Percentiles rank a stretch among this genome's conserved stretches.
Conservation (phyloP, 768 basidiomycete genomes). For the Macrocybe gigantea region DNA sequence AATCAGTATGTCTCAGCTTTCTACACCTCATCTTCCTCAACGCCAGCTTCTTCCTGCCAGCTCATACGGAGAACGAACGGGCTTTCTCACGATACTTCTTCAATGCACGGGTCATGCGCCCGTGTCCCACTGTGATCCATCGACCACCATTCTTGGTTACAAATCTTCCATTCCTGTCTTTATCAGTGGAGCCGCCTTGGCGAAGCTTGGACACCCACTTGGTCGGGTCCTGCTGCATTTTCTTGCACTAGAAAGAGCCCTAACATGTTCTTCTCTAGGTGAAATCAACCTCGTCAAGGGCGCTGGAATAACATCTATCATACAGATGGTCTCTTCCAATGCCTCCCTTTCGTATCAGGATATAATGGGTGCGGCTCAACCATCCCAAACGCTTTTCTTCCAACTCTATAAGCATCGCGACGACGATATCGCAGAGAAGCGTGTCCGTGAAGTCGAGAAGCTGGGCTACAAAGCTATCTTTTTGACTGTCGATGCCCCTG, state of each 20-base stretch:
- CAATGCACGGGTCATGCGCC: constrained; percentile 72
- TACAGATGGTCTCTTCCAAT: constrained; percentile 84
- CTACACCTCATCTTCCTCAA: constrained; percentile 4
- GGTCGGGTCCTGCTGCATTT: constrained; percentile 23
- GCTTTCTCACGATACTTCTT: constrained; percentile 89
- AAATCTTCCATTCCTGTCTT: constrained; percentile 74
- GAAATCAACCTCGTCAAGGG: constrained; percentile 80
- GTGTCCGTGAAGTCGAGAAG: constrained; percentile 63
- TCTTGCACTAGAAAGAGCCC: neutral
- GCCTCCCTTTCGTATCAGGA: constrained; percentile 61
- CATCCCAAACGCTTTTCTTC: constrained; percentile 66
- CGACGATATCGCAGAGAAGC: constrained; percentile 57
- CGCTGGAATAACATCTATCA: constrained; percentile 57
- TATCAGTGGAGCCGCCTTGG: constrained; percentile 77
- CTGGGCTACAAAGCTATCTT: constrained; percentile 86
- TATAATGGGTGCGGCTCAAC: constrained; percentile 51
- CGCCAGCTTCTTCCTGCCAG: constrained; percentile 27
- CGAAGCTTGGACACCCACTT: constrained; percentile 84
- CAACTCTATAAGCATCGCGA: constrained; percentile 83
- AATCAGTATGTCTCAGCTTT: constrained; percentile 45
- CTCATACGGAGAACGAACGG: constrained; percentile 60
- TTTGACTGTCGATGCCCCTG: constrained; percentile 87
- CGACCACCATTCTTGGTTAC: constrained; percentile 70
- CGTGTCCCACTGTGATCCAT: constrained; percentile 59
- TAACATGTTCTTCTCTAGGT: constrained; percentile 32